These are phyloP conservation scores for Podila verticillata DNA, from an alignment of 192 early-diverging fungal species.

Conservation along the genomic window DNA sequence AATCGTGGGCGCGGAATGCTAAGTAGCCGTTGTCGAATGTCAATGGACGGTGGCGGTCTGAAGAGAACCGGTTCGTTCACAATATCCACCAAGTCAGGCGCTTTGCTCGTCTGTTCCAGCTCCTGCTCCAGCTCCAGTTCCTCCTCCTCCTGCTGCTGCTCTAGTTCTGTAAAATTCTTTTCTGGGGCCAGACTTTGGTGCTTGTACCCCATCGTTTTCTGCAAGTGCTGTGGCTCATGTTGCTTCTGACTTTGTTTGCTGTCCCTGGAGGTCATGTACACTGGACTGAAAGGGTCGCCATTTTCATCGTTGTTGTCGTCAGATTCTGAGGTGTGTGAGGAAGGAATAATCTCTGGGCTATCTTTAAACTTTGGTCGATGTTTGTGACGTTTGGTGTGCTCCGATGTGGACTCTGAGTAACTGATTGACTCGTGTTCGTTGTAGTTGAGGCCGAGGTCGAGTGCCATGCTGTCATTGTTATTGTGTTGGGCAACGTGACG, in stretches of 20 bases:
- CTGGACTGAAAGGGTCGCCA: not conserved
- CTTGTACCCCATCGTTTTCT: no score
- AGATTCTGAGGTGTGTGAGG: not conserved
- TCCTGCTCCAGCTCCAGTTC: not conserved
- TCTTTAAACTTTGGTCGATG: not conserved
- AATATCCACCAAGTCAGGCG: not conserved
- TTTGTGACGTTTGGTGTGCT: not conserved
- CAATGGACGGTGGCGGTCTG: conserved; percentile 34
- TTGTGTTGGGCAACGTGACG: not conserved
- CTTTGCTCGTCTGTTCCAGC: not conserved
- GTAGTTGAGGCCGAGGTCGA: not conserved
- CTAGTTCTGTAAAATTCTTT: not conserved
- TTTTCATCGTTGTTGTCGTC: conserved; percentile 7
- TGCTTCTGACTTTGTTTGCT: not conserved
- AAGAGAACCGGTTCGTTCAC: conserved; percentile 13
- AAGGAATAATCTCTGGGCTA: not conserved
- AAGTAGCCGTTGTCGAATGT: conserved; percentile 20
- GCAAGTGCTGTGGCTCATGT: not conserved
- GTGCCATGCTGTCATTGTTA: not conserved
- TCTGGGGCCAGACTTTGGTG: no score
- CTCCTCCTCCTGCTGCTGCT: not conserved
- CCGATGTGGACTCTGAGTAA: not conserved
- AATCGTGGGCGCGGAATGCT: conserved; percentile 11
- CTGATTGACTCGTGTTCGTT: not conserved
- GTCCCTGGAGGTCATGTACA: no score